phyloP scores from a whole-genome alignment of 805 yeast genomes.

The Pichia eremophila region DNA sequence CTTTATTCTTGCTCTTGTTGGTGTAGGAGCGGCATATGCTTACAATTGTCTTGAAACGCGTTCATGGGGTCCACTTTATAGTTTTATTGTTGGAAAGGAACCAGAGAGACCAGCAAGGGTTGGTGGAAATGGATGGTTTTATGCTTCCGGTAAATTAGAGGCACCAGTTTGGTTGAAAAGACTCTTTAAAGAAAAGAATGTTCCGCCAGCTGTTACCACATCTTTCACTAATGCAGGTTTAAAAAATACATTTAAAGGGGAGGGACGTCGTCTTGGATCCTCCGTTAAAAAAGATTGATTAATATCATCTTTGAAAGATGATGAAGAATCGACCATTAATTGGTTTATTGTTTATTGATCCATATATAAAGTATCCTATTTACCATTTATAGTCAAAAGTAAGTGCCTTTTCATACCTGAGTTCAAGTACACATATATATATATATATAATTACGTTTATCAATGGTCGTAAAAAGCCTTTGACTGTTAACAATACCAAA shows the following conservation, averaged over 20 bases:
- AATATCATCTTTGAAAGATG: too few species aligned
- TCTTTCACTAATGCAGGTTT: neutral
- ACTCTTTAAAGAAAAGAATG: conserved; percentile 1
- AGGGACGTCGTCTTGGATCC: neutral
- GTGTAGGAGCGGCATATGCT: conserved; percentile 47
- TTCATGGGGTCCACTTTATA: conserved; percentile 38
- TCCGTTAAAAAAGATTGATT: neutral
- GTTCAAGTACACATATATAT: too few species aligned
- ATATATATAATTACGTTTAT: too few species aligned
- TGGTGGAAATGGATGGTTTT: conserved; percentile 26
- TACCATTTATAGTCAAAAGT: too few species aligned
- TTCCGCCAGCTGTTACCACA: neutral
- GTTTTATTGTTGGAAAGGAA: conserved; percentile 24
- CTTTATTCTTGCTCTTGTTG: conserved; percentile 35
- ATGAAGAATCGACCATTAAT: too few species aligned
- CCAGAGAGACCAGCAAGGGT: conserved; percentile 21
- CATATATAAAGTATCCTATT: too few species aligned
- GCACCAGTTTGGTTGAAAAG: conserved; percentile 42
- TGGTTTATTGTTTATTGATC: too few species aligned
- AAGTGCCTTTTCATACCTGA: too few species aligned
- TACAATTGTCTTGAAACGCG: conserved; percentile 56
- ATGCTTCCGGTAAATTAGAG: conserved; percentile 44
- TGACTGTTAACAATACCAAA: too few species aligned
- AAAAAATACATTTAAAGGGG: neutral
- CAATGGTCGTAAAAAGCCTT: too few species aligned